phyloP scores from a whole-genome alignment of 208 protist species.

The Trypanosoma caninum region DNA sequence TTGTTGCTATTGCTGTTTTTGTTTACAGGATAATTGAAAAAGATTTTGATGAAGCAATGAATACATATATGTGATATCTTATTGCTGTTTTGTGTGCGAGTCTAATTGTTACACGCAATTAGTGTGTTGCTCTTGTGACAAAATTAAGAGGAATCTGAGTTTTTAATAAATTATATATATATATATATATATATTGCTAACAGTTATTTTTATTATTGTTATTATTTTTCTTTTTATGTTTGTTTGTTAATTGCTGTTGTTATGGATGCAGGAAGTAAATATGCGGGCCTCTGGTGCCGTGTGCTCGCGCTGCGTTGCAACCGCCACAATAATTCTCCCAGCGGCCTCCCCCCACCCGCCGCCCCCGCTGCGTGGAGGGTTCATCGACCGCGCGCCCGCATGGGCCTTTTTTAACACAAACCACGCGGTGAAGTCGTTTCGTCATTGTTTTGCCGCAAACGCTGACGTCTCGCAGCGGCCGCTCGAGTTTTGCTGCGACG shows the following conservation, averaged over 20 bases:
- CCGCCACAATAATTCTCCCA: not conserved
- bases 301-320: not conserved
- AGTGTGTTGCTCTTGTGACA: no score
- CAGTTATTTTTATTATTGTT: no score
- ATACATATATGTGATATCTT: no score
- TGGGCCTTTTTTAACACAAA: constrained; percentile 48
- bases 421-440: constrained; percentile 54
- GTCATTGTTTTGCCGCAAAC: constrained; percentile 42
- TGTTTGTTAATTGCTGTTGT: not conserved
- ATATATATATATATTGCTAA: no score
- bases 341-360: not conserved
- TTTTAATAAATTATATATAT: no score
- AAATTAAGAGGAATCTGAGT: no score
- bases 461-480: constrained; percentile 76
- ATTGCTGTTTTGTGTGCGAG: no score
- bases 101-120: no score
- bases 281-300: constrained; percentile 4
- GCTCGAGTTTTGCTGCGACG: constrained; percentile 22
- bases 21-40: no score
- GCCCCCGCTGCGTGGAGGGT: constrained; percentile 44
- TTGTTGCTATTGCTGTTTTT: no score
- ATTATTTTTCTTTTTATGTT: no score
- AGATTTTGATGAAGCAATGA: no score
- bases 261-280: not conserved
- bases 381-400: constrained; percentile 60